phyloP scores from a whole-genome alignment of 768 basidiomycete genomes.

The Clavaria fumosa region DNA sequence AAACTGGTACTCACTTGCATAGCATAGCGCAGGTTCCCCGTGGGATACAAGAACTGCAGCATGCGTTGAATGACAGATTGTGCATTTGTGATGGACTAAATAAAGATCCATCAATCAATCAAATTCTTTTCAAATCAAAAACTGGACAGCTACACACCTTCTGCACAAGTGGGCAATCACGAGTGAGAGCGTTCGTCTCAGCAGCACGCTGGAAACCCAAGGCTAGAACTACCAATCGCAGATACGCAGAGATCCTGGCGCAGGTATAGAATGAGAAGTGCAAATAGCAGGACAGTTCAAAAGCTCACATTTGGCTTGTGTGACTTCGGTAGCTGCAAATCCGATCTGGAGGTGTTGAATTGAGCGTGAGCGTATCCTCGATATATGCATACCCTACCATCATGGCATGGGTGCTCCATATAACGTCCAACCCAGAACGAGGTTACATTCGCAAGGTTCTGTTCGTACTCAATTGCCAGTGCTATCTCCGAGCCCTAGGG shows the following conservation, averaged over 20 bases:
- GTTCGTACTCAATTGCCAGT: constrained; percentile 24
- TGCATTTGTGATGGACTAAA: constrained; percentile 34
- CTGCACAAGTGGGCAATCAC: constrained; percentile 27
- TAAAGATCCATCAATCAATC: too few relatives aligned
- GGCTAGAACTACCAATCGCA: constrained; percentile 41
- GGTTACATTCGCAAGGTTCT: constrained; percentile 22
- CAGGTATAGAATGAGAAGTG: not conserved
- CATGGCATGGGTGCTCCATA: constrained; percentile 20
- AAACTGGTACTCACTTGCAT: constrained; percentile 22
- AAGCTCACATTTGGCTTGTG: too few relatives aligned
- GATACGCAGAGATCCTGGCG: constrained; percentile 34
- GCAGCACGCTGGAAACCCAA: constrained; percentile 35
- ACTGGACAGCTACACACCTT: constrained; percentile 13
- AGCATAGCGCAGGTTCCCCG: constrained; percentile 38
- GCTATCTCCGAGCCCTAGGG: too few relatives aligned
- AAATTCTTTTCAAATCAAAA: too few relatives aligned
- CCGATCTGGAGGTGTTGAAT: too few relatives aligned
- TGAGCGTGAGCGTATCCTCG: too few relatives aligned
- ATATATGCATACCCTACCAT: too few relatives aligned
- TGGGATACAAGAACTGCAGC: constrained; percentile 35
- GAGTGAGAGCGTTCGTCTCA: constrained; percentile 24
- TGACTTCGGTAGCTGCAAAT: too few relatives aligned
- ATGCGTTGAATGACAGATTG: constrained; percentile 40
- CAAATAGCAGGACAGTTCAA: not conserved
- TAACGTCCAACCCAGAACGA: constrained; percentile 27